Evolutionary conservation across 768 basidiomycete species (phyloP).

Genomic region (Hortiboletus flavorubellus): DNA sequence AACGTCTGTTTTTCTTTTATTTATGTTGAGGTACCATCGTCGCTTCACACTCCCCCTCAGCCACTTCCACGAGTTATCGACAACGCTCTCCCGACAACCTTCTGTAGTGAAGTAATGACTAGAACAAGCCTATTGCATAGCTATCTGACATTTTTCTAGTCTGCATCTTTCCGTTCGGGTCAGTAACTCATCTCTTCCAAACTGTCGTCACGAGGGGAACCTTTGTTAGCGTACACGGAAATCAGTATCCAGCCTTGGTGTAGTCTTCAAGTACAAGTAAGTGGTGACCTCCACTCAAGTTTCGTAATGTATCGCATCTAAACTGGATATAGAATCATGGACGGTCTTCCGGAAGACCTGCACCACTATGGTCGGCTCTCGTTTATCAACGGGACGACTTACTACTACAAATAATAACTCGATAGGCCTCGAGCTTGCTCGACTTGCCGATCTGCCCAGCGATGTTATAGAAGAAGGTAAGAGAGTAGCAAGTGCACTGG

Average conservation of each 20-base stretch:
- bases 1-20: constrained; percentile 49
- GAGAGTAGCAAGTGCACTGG: constrained; percentile 57
- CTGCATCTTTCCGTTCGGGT: constrained; percentile 83
- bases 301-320: neutral
- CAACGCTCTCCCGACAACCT: constrained; percentile 72
- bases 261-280: constrained; percentile 79
- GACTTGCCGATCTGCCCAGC: constrained; percentile 78
- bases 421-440: constrained; percentile 86
- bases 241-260: constrained; percentile 57
- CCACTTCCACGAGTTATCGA: constrained; percentile 78
- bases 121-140: neutral
- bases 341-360: constrained; percentile 59
- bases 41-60: constrained; percentile 33
- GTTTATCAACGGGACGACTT: neutral
- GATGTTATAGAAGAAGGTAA: constrained; percentile 64
- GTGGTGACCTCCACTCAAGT: neutral
- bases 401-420: neutral
- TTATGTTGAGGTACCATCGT: neutral
- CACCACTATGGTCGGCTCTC: constrained; percentile 66
- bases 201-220: neutral
- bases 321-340: constrained; percentile 54
- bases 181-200: constrained; percentile 4
- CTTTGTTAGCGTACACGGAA: constrained; percentile 48
- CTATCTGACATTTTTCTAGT: constrained; percentile 37
- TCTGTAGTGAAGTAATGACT: constrained; percentile 71